Base-by-base conservation (phyloP, 352 stramenopile species). In the Pythium biforme region DNA sequence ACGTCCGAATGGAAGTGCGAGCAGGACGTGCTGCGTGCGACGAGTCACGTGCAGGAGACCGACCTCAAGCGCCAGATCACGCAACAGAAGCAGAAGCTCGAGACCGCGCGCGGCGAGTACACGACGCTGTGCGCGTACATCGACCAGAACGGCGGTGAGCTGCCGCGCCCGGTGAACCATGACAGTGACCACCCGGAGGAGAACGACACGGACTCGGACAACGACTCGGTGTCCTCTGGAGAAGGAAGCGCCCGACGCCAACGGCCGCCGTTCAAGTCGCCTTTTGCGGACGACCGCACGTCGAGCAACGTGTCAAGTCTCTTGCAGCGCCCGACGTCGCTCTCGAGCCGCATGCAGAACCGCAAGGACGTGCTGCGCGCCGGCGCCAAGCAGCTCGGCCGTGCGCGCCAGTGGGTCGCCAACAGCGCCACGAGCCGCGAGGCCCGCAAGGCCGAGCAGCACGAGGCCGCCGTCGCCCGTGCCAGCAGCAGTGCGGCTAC, bases 291-390 rank as follows among this genome's bases (percentile, higher is more conserved):
- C 45, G 63, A 70, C 26, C 56, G 63, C 15, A 33, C 37, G 45
- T 61, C 63, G 20, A 60, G 23, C 49, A 63, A 70, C 46, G 56
- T 64, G n/a, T 61, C 63, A 22, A 65, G 63, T 23, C 52, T 65
- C 9, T 49, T 70, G 10, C 48, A 70, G 29, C 54, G 55, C 3
- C 47, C 62, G 19, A 59, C 61, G 34, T 53, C 53, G 29, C 37
- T 43, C 37, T 55, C 49, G 14, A 57, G 37, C 22, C 49, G 59
- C 29, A 46, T 54, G 2, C 59, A 66, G 41, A 43, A 41, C 17
- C 39, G 59, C 15, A 57, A 58, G 20, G 52, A 55, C 14, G 59
- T 94, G 34, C 59, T 94, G 74, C 89, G 97, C 58, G 96, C 97
- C 20, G 97, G 97, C 48, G 91, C 95, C 56, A 97, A 59, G 25